Conservation (phyloP, 2,329 filamentous ascomycete species). For the Claviceps spartinae region DNA sequence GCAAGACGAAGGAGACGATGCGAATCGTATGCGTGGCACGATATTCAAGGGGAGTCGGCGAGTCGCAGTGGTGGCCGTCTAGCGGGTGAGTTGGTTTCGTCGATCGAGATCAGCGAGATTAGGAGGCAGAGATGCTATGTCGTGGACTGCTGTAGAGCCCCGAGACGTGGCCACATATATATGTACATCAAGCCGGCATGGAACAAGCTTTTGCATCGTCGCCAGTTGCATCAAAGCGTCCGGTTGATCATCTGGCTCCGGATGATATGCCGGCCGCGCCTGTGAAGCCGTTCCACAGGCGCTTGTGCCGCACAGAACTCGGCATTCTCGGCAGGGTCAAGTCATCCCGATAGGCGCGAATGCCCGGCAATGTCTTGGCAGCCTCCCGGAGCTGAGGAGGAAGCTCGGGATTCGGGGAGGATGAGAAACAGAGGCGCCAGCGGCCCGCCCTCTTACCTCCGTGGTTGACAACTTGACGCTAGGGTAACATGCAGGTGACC, state of each 20-base stretch:
- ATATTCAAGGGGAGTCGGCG: neutral
- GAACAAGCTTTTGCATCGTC: neutral
- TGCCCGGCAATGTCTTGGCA: neutral
- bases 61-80: neutral
- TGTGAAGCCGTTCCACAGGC: neutral
- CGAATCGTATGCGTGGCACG: neutral
- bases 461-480: too few relatives aligned
- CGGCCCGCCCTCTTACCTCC: too few relatives aligned
- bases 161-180: neutral
- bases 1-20: neutral
- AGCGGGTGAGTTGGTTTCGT: neutral
- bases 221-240: neutral
- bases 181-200: neutral
- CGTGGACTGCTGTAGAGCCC: neutral
- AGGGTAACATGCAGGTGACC: too few relatives aligned
- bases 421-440: neutral
- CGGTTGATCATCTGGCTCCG: neutral
- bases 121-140: neutral
- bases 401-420: slow-evolving; percentile 11
- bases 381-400: neutral
- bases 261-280: neutral
- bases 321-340: neutral
- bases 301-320: slow-evolving; percentile 5
- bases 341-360: neutral
- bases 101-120: neutral